Conservation (phyloP, 2,329 filamentous ascomycete genomes). For the Shiraia sp. region DNA sequence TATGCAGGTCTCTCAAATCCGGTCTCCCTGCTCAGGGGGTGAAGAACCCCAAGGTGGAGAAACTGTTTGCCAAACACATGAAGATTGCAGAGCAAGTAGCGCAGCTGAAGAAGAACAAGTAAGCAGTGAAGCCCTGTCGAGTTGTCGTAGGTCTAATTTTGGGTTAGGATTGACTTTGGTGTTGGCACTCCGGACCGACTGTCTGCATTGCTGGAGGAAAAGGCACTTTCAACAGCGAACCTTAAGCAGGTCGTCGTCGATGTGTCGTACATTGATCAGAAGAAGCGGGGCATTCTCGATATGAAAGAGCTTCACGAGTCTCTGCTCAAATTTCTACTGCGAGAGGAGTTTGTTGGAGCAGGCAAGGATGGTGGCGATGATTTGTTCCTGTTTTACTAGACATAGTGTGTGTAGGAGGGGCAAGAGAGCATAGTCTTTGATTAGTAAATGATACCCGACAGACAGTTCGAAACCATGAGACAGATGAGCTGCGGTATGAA, state of each 20-base stretch:
- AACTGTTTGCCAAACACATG: constrained; percentile 98
- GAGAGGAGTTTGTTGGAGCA: constrained; percentile 64
- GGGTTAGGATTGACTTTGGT: constrained; percentile 73
- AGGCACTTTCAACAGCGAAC: constrained; percentile 70
- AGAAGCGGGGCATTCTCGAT: constrained; percentile 90
- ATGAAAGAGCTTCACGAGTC: constrained; percentile 92
- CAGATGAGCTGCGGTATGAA: too few relatives aligned
- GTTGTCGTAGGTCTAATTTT: constrained; percentile 15
- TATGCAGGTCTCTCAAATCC: constrained; percentile 78
- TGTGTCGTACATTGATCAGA: constrained; percentile 89
- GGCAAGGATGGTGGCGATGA: constrained; percentile 30
- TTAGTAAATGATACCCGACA: constrained; percentile 16
- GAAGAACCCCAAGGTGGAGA: constrained; percentile 78
- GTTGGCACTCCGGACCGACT: constrained; percentile 88
- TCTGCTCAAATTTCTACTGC: constrained; percentile 73
- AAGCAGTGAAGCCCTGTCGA: constrained; percentile 32
- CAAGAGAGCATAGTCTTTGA: neutral
- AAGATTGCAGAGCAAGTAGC: constrained; percentile 86
- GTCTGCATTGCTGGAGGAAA: constrained; percentile 80
- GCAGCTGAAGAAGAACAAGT: constrained; percentile 68
- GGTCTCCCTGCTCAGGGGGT: constrained; percentile 40
- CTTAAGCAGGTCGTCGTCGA: constrained; percentile 84
- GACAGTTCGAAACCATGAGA: too few relatives aligned
- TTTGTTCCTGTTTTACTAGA: constrained; percentile 40
- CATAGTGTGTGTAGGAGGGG: neutral